These are phyloP conservation scores for Ilyonectria destructans DNA, from an alignment of 2,329 filamentous ascomycete genomes.

Conservation along the genomic window DNA sequence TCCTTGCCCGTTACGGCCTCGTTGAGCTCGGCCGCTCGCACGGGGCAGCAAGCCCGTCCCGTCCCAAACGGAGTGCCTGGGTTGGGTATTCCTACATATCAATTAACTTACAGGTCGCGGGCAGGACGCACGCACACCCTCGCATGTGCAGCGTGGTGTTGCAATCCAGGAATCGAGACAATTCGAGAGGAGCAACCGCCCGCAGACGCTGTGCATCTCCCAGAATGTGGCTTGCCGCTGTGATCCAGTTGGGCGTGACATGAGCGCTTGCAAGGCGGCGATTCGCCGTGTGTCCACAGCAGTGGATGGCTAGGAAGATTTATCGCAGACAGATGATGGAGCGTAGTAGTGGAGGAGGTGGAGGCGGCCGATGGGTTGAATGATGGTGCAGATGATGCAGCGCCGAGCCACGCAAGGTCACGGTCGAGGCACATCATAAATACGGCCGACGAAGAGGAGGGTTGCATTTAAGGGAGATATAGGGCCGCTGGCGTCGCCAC, in stretches of 20 bases:
- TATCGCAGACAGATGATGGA: constrained; percentile 11
- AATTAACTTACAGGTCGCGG: constrained; percentile 1
- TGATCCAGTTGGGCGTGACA: constrained; percentile 39
- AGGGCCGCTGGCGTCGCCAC: constrained; percentile 17
- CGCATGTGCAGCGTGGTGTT: constrained; percentile 47
- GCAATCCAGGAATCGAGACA: constrained; percentile 48
- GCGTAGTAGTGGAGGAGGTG: constrained; percentile 20
- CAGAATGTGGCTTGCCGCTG: constrained; percentile 47
- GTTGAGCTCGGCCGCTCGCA: constrained; percentile 17
- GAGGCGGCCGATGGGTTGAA: constrained; percentile 26
- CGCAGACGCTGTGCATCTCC: constrained; percentile 38
- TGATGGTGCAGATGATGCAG: constrained; percentile 19
- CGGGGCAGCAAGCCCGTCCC: constrained; percentile 38
- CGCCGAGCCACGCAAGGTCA: constrained; percentile 29
- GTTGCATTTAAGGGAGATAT: constrained; percentile 13
- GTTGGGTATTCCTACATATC: constrained; percentile 33
- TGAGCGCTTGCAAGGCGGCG: constrained; percentile 33
- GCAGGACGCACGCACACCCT: constrained; percentile 41
- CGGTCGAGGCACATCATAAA: constrained; percentile 18
- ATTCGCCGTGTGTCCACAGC: constrained; percentile 8
- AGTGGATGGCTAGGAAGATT: constrained; percentile 5
- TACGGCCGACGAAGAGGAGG: constrained; percentile 14
- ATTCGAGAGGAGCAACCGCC: constrained; percentile 31
- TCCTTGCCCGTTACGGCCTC: constrained; percentile 29
- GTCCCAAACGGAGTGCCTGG: constrained; percentile 36